These are phyloP conservation scores for Aspergillus sp. DNA, from an alignment of 2,329 filamentous ascomycete species.

Conservation along the genomic window DNA sequence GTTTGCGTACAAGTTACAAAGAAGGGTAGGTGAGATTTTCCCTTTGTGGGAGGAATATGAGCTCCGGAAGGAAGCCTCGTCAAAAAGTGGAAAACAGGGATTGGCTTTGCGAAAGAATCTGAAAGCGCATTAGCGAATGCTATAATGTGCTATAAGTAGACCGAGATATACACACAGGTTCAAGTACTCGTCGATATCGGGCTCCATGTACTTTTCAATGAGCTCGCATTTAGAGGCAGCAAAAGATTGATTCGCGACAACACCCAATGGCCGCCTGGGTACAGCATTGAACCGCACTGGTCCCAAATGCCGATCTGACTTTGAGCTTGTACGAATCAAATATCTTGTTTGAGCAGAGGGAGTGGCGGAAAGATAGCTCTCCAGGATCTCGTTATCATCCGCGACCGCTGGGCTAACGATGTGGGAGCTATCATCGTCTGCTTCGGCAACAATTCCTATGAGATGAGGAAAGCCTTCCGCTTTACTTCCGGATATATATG, in stretches of 20 bases:
- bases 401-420: slow-evolving; percentile 55
- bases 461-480: slow-evolving; percentile 1
- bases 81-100: slow-evolving; percentile 54
- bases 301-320: slow-evolving; percentile 19
- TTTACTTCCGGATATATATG: background rate
- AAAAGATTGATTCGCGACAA: slow-evolving; percentile 20
- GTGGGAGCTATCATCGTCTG: slow-evolving; percentile 44
- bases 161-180: slow-evolving; percentile 38
- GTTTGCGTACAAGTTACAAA: slow-evolving; percentile 54
- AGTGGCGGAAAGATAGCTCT: slow-evolving; percentile 49
- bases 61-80: slow-evolving; percentile 48
- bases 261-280: slow-evolving; percentile 45
- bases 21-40: slow-evolving; percentile 52
- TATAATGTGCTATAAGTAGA: background rate
- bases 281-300: slow-evolving; percentile 51
- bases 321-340: slow-evolving; percentile 23
- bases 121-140: background rate
- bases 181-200: slow-evolving; percentile 40
- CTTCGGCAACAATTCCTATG: slow-evolving; percentile 18
- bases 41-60: slow-evolving; percentile 44
- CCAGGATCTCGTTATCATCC: slow-evolving; percentile 54
- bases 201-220: slow-evolving; percentile 52
- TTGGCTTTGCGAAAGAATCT: slow-evolving; percentile 54
- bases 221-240: slow-evolving; percentile 44
- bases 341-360: slow-evolving; percentile 17